Evolutionary conservation across 352 stramenopile species (phyloP).

Genomic region (Phytopythium kandeliae): DNA sequence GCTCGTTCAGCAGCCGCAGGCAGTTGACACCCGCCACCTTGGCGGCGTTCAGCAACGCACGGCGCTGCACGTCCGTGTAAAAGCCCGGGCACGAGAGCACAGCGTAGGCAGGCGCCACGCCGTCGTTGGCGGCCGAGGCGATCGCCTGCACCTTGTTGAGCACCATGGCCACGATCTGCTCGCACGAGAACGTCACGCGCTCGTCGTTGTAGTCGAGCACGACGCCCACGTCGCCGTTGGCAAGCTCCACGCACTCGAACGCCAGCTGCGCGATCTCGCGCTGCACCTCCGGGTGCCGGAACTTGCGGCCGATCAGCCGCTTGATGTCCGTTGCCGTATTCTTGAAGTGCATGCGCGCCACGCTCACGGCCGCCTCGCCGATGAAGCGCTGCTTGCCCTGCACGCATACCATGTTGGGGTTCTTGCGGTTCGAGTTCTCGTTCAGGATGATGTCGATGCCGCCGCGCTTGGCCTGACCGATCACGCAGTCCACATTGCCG

Average conservation of each 20-base stretch:
- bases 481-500: constrained; percentile 94
- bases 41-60: constrained; percentile 90
- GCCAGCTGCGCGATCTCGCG: constrained; percentile 91
- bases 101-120: constrained; percentile 84
- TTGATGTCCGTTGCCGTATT: constrained; percentile 98
- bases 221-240: constrained; percentile 86
- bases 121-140: constrained; percentile 89
- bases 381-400: constrained; percentile 93
- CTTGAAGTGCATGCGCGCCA: constrained; percentile 96
- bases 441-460: constrained; percentile 99
- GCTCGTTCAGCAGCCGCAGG: constrained; percentile 98
- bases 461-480: constrained; percentile 94
- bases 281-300: constrained; percentile 94
- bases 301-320: constrained; percentile 95
- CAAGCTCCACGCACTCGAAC: constrained; percentile 89
- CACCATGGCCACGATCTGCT: constrained; percentile 97
- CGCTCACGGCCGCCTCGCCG: constrained; percentile 86
- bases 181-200: constrained; percentile 88
- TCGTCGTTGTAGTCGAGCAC: constrained; percentile 93
- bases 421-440: constrained; percentile 98
- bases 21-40: constrained; percentile 95
- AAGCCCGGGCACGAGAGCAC: constrained; percentile 96
- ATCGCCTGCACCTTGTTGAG: constrained; percentile 96
- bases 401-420: constrained; percentile 89
- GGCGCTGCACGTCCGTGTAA: constrained; percentile 97